Conservation (phyloP, 371 early-diverging fungal genomes). For the Nosema granulosis region DNA sequence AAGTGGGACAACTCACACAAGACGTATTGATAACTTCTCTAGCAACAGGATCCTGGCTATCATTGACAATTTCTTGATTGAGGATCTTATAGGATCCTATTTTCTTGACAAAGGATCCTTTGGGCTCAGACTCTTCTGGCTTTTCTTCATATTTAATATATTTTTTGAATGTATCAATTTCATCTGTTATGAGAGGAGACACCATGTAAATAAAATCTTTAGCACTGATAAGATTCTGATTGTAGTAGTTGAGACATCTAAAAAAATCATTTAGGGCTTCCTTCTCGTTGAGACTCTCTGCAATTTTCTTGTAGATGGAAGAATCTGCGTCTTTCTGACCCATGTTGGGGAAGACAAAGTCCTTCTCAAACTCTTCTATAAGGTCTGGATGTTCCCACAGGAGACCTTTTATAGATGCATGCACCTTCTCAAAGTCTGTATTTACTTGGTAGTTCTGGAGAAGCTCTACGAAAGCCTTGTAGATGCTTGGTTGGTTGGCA, state of each 20-base stretch:
- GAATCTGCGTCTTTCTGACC: slow-evolving; percentile 34
- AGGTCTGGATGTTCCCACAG: slow-evolving; percentile 62
- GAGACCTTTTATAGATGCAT: slow-evolving; percentile 51
- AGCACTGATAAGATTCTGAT: slow-evolving; percentile 80
- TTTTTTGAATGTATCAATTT: slow-evolving; percentile 83
- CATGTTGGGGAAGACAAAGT: slow-evolving; percentile 76
- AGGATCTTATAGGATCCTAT: slow-evolving; percentile 62
- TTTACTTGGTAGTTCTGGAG: slow-evolving; percentile 56
- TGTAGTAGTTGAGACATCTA: slow-evolving; percentile 85
- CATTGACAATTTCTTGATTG: slow-evolving; percentile 59
- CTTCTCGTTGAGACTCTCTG: slow-evolving; percentile 70
- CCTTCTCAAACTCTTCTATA: slow-evolving; percentile 69
- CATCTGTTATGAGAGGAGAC: slow-evolving; percentile 74
- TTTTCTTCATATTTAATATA: slow-evolving; percentile 80
- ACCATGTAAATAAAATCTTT: slow-evolving; percentile 75
- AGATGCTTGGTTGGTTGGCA: slow-evolving; percentile 53
- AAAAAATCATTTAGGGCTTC: slow-evolving; percentile 87
- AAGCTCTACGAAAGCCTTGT: slow-evolving; percentile 62
- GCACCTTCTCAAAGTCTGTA: slow-evolving; percentile 45
- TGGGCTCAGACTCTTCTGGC: slow-evolving; percentile 33
- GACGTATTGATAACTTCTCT: slow-evolving; percentile 87
- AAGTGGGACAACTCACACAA: slow-evolving; percentile 86
- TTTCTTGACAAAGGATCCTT: slow-evolving; percentile 18
- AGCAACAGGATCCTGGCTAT: slow-evolving; percentile 77
- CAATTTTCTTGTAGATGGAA: slow-evolving; percentile 58